Percentiles rank a stretch among this genome's conserved stretches.
Conservation (phyloP, 345 rosid species). For the Eucalyptus coolabah region DNA sequence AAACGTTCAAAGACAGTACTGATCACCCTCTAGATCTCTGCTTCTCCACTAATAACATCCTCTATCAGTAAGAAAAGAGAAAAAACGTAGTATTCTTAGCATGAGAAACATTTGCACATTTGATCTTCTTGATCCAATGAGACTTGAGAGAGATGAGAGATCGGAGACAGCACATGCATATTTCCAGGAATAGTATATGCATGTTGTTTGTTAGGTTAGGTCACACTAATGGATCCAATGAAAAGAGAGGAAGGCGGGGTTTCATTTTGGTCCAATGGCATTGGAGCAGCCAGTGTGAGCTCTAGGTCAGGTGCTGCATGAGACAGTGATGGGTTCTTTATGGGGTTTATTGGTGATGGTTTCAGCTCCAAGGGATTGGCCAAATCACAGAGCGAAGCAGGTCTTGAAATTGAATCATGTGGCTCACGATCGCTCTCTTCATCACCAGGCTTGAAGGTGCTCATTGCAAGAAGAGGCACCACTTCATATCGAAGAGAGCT, state of each 20-base stretch:
- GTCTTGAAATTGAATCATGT: not conserved
- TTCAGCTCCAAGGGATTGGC: not conserved
- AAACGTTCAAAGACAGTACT: not conserved
- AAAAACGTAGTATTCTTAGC: not conserved
- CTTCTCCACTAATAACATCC: not conserved
- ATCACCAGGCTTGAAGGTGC: not conserved
- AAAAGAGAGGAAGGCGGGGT: slow-evolving; percentile 10
- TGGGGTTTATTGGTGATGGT: not conserved
- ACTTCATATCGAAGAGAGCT: not conserved
- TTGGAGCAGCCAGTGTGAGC: slow-evolving; percentile 41
- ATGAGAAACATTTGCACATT: not conserved
- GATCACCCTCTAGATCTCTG: not conserved
- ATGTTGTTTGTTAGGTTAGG: not conserved
- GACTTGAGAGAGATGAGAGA: not conserved
- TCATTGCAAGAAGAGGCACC: not conserved
- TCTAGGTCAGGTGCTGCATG: slow-evolving; percentile 17
- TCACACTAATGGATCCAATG: slow-evolving; percentile 21
- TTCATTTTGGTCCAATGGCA: slow-evolving; percentile 3
- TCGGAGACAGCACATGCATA: not conserved
- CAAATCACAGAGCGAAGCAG: not conserved
- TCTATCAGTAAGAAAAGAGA: not conserved
- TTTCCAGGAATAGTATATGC: not conserved
- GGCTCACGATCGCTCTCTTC: not conserved
- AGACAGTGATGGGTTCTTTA: not conserved
- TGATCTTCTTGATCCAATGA: not conserved